Conservation (phyloP, 176 grass and related monocot species). For the Bonia amplexicaulis region DNA sequence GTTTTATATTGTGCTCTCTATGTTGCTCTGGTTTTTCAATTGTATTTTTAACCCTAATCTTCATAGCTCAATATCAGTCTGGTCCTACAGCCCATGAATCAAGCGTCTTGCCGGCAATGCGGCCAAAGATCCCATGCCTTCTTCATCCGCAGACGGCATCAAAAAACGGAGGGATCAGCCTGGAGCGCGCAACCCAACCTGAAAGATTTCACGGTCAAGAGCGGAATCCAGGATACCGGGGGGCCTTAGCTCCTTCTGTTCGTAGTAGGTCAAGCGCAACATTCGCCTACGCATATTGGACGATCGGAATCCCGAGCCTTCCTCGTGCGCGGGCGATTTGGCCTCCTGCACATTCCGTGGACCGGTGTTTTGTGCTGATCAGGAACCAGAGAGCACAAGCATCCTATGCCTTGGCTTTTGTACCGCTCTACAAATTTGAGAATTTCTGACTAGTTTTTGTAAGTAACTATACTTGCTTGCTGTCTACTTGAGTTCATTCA, state of each 20-base stretch:
- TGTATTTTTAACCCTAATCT: too few relatives aligned
- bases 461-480: neutral
- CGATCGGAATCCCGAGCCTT: neutral
- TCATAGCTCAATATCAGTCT: too few relatives aligned
- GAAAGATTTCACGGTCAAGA: slow-evolving; percentile 10
- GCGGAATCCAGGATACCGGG: neutral
- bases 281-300: neutral
- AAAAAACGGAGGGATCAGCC: neutral
- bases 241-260: neutral
- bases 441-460: neutral
- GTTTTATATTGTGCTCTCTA: too few relatives aligned
- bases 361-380: neutral
- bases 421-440: too few relatives aligned
- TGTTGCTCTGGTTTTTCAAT: too few relatives aligned
- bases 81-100: too few relatives aligned
- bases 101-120: slow-evolving; percentile 8
- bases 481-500: neutral
- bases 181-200: neutral
- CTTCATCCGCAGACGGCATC: neutral
- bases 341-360: neutral
- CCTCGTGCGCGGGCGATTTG: slow-evolving; percentile 2
- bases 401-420: neutral
- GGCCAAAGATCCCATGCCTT: neutral
- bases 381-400: neutral
- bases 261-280: slow-evolving; percentile 1